These are phyloP conservation scores for Ramicandelaber brevisporus DNA, from an alignment of 192 early-diverging fungal species.

Conservation along the genomic window DNA sequence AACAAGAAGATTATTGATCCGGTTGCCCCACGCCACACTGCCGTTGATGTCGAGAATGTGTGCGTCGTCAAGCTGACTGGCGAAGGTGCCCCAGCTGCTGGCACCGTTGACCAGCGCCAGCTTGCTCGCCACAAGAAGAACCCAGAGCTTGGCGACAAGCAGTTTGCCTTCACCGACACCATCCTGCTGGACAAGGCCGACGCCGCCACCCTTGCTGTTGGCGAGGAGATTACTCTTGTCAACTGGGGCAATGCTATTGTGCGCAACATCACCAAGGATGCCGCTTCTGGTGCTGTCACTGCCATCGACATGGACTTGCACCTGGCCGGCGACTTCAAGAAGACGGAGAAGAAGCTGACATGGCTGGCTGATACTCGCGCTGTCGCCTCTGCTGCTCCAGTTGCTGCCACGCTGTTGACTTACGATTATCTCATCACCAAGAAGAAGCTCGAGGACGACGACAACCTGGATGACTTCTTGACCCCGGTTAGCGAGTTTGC, in stretches of 20 bases:
- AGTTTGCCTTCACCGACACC: slow-evolving; percentile 44
- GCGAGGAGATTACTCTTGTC: slow-evolving; percentile 95
- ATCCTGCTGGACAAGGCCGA: slow-evolving; percentile 72
- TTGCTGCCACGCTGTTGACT: slow-evolving; percentile 48
- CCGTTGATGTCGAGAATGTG: slow-evolving; percentile 37
- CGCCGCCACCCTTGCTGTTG: slow-evolving; percentile 44
- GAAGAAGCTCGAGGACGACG: slow-evolving; percentile 87
- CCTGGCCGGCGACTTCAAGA: slow-evolving; percentile 87
- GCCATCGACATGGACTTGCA: slow-evolving; percentile 44
- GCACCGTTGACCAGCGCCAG: slow-evolving; percentile 14
- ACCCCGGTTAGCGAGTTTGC: slow-evolving; percentile 71
- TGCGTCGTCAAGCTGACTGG: slow-evolving; percentile 33
- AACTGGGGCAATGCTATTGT: slow-evolving; percentile 98
- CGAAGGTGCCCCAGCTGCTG: slow-evolving; percentile 19
- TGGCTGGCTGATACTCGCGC: slow-evolving; percentile 52
- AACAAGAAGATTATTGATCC: slow-evolving; percentile 97
- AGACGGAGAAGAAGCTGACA: slow-evolving; percentile 96
- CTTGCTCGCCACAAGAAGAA: slow-evolving; percentile 93
- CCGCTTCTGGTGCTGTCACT: slow-evolving; percentile 21
- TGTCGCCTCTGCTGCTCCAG: slow-evolving; percentile 29
- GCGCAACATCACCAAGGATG: slow-evolving; percentile 33
- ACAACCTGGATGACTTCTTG: slow-evolving; percentile 53
- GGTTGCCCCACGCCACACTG: slow-evolving; percentile 72
- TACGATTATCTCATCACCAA: slow-evolving; percentile 97
- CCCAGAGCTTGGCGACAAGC: slow-evolving; percentile 68